phyloP scores from a whole-genome alignment of 2,329 filamentous ascomycete species.

The Lomentospora prolificans region DNA sequence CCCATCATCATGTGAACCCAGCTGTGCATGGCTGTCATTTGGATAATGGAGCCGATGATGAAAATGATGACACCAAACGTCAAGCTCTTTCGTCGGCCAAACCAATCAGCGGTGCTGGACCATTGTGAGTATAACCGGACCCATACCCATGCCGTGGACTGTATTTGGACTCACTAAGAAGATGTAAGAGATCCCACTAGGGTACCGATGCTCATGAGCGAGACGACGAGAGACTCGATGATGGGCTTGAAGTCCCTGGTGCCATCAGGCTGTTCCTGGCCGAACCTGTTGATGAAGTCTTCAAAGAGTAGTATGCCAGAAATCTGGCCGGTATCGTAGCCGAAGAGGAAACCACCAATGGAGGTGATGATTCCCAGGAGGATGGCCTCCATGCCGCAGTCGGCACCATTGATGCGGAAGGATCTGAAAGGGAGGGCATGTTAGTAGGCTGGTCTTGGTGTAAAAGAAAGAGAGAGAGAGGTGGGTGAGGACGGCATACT shows the following conservation, averaged over 20 bases:
- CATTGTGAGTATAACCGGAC: no score
- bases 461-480: neutral
- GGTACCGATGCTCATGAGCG: slow-evolving; percentile 45
- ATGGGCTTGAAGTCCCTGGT: slow-evolving; percentile 29
- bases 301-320: slow-evolving; percentile 32
- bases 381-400: slow-evolving; percentile 29
- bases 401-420: slow-evolving; percentile 31
- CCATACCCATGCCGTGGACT: no score
- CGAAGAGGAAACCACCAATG: slow-evolving; percentile 53
- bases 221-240: slow-evolving; percentile 42
- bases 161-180: neutral
- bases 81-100: slow-evolving; percentile 47
- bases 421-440: slow-evolving; percentile 18
- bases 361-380: slow-evolving; percentile 41
- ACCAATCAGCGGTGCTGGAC: slow-evolving; percentile 44
- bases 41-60: slow-evolving; percentile 54
- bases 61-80: slow-evolving; percentile 45
- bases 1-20: slow-evolving; percentile 63
- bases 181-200: slow-evolving; percentile 39
- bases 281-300: slow-evolving; percentile 34
- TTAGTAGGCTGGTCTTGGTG: neutral
- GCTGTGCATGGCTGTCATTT: slow-evolving; percentile 46
- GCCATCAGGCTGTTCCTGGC: slow-evolving; percentile 30
- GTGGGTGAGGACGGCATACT: neutral
- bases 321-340: slow-evolving; percentile 54